Conservation (phyloP, 2,329 filamentous ascomycete genomes). For the Colletotrichum brevisporum region DNA sequence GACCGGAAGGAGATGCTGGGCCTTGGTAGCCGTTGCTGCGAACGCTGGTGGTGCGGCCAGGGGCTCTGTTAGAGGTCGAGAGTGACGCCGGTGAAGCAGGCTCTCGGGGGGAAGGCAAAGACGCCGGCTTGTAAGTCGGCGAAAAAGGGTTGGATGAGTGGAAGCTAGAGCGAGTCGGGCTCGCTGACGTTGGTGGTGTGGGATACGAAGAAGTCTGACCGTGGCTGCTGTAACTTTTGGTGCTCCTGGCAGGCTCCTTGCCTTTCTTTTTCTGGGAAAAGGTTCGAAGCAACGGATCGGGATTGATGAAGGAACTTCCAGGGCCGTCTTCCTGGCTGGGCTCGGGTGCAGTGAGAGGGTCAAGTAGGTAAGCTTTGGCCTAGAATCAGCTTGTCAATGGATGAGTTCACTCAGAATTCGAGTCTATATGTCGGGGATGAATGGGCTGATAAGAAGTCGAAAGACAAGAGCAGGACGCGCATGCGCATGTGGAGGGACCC, state of each 20-base stretch:
- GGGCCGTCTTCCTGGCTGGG: constrained; percentile 77
- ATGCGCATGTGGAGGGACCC: constrained; percentile 35
- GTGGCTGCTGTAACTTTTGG: constrained; percentile 34
- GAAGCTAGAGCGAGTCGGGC: constrained; percentile 63
- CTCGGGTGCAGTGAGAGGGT: constrained; percentile 77
- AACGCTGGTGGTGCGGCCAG: constrained; percentile 44
- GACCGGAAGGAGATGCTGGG: constrained; percentile 38
- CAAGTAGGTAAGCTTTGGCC: constrained; percentile 77
- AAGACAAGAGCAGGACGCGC: constrained; percentile 25
- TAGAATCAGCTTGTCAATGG: constrained; percentile 49
- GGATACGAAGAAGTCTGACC: constrained; percentile 46
- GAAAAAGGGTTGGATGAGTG: constrained; percentile 61
- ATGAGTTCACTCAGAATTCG: constrained; percentile 1
- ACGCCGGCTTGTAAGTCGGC: constrained; percentile 48
- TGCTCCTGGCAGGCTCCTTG: constrained; percentile 27
- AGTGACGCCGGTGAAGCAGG: constrained; percentile 33
- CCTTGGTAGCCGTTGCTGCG: constrained; percentile 48
- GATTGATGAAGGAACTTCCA: constrained; percentile 68
- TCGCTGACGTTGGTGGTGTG: constrained; percentile 69
- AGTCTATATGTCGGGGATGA: background rate
- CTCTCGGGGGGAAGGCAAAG: constrained; percentile 43
- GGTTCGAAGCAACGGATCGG: constrained; percentile 44
- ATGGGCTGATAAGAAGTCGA: constrained; percentile 6
- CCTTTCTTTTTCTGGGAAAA: constrained; percentile 45
- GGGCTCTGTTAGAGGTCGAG: constrained; percentile 41